Evolutionary conservation across 2,329 filamentous ascomycete species (phyloP).

Genomic region (Pseudocercospora eumusae): DNA sequence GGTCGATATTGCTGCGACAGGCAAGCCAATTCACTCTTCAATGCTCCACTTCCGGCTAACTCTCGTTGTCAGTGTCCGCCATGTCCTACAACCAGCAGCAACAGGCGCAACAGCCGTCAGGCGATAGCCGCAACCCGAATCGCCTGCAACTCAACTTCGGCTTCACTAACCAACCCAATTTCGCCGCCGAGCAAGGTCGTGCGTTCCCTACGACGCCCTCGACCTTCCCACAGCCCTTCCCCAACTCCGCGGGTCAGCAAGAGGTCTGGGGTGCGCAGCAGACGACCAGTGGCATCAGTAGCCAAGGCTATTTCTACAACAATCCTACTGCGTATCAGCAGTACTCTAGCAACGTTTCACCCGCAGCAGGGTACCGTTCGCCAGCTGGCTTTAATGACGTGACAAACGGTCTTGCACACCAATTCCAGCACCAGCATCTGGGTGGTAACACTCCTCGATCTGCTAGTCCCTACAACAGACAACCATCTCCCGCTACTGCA

Average conservation of each 20-base stretch:
- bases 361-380: slow-evolving; percentile 59
- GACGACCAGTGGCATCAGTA: slow-evolving; percentile 45
- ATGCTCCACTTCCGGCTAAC: slow-evolving; percentile 2
- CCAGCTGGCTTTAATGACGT: slow-evolving; percentile 71
- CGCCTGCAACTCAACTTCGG: slow-evolving; percentile 57
- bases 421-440: slow-evolving; percentile 95
- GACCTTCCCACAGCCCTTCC: slow-evolving; percentile 87
- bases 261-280: slow-evolving; percentile 59
- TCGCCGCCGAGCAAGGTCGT: slow-evolving; percentile 48
- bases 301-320: slow-evolving; percentile 54
- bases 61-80: slow-evolving; percentile 8
- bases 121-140: slow-evolving; percentile 42
- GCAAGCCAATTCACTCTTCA: neutral
- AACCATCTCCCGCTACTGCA: slow-evolving; percentile 66
- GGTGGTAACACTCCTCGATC: slow-evolving; percentile 61
- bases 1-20: slow-evolving; percentile 7
- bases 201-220: slow-evolving; percentile 74
- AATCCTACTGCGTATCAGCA: slow-evolving; percentile 51
- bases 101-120: slow-evolving; percentile 31
- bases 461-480: slow-evolving; percentile 66
- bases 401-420: slow-evolving; percentile 87
- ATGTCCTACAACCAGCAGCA: slow-evolving; percentile 30
- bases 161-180: slow-evolving; percentile 49
- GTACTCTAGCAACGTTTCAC: slow-evolving; percentile 43
- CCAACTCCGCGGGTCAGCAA: slow-evolving; percentile 61